A percentile compares a stretch with the other conserved stretches of the same genome.
These are phyloP conservation scores for Fermentozyma sake DNA, from an alignment of 1,139 yeast species.

Conservation along the genomic window DNA sequence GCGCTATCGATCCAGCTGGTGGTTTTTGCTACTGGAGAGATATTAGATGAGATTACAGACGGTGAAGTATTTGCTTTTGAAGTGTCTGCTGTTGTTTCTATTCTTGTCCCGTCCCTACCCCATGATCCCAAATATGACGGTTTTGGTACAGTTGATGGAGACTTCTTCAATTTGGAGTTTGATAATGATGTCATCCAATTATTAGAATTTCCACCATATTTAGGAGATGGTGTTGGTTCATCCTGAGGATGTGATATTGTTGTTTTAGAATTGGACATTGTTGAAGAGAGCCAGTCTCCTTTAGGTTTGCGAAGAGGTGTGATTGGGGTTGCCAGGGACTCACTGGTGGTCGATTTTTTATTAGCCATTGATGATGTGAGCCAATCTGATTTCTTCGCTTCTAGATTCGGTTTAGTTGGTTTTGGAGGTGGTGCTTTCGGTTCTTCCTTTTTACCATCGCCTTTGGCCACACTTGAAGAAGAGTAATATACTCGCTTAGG, in stretches of 20 bases:
- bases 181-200: conserved; percentile 14
- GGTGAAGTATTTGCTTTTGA: too few species aligned
- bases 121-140: conserved; percentile 6
- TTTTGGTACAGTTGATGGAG: conserved; percentile 8
- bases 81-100: too few species aligned
- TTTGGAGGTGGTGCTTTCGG: conserved; percentile 2
- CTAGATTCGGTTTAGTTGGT: conserved; percentile 6
- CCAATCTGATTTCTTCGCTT: conserved; percentile 16
- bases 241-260: conserved; percentile 7
- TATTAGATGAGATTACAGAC: too few species aligned
- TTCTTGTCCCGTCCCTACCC: not conserved
- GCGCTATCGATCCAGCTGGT: conserved; percentile 20
- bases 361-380: conserved; percentile 14
- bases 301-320: conserved; percentile 9
- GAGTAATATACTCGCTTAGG: conserved; percentile 12
- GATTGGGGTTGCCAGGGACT: conserved; percentile 4
- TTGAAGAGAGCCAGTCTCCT: conserved; percentile 14
- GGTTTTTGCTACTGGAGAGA: conserved; percentile 11
- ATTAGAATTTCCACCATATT: conserved; percentile 3
- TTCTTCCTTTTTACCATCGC: conserved; percentile 2
- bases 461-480: conserved; percentile 9
- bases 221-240: conserved; percentile 3
- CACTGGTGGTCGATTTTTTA: conserved; percentile 7
- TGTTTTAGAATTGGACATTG: conserved; percentile 10
- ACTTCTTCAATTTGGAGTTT: conserved; percentile 10